Conservation (phyloP, 495 filamentous ascomycete species). For the Aeminium ludgeri region DNA sequence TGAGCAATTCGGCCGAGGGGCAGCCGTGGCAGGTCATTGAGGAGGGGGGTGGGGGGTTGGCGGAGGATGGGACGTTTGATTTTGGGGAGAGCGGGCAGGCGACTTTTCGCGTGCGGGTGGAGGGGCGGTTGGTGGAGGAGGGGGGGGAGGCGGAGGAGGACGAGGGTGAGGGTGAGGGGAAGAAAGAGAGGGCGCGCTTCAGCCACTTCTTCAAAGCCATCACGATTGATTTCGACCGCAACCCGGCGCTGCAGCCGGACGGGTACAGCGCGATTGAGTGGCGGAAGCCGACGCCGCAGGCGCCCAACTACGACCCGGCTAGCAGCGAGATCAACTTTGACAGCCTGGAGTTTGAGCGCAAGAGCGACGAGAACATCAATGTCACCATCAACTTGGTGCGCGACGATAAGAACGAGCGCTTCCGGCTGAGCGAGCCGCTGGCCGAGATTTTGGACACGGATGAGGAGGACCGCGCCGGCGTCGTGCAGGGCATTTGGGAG, state of each 20-base stretch:
- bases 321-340: conserved; percentile 57
- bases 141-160: conserved; percentile 43
- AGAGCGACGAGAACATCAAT: conserved; percentile 82
- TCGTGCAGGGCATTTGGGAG: conserved; percentile 84
- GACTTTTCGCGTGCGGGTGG: conserved; percentile 80
- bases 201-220: conserved; percentile 94
- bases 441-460: conserved; percentile 74
- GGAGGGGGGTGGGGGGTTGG: conserved; percentile 28
- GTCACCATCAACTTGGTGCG: conserved; percentile 73
- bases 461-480: conserved; percentile 71
- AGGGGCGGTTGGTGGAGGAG: conserved; percentile 64
- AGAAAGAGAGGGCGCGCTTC: conserved; percentile 42
- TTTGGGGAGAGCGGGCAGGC: conserved; percentile 51
- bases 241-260: conserved; percentile 33
- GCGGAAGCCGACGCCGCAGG: conserved; percentile 44
- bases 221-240: conserved; percentile 69
- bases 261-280: conserved; percentile 49
- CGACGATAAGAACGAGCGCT: conserved; percentile 76
- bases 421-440: conserved; percentile 55
- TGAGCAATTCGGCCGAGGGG: conserved; percentile 86
- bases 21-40: conserved; percentile 65
- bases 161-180: conserved; percentile 42
- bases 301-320: conserved; percentile 19
- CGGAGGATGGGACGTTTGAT: conserved; percentile 55
- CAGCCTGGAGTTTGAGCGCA: conserved; percentile 75